Base-by-base conservation (phyloP, 768 basidiomycete species). In the Lentinula guzmanii region DNA sequence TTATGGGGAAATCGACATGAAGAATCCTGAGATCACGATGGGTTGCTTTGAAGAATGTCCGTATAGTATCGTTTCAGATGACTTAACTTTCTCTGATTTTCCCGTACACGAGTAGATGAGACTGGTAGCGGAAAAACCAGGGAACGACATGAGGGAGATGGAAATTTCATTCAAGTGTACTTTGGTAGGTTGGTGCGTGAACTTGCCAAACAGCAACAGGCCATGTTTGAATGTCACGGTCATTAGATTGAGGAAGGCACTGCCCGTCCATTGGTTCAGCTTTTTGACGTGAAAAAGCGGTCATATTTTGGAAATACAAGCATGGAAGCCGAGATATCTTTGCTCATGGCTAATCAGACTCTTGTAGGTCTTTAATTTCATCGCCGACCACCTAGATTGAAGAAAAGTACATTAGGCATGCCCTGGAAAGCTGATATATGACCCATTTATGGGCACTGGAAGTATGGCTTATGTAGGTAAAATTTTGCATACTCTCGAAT, bases 341-440 rank as follows among this genome's bases (percentile, higher is more conserved):
- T 99, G 50, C 74, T 98, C 31, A 98, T 98, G 95, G 93, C 95
- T 8, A 96, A 96, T 67, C 97, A 99, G 72, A 87, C 95, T 0
- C 75, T 96, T 73, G 94, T 91, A 64, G 53, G 78, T 41, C 42
- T 13, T 39, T 60, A 18, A 33, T 48, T 52, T 24, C 9, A 46
- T 52, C 28, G 45, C 63, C 13, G 21, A 24, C 60, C 8, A 53
- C 41, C 15, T 42, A 28, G 35, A 33, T 31, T 42, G 11, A 33
- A 31, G 18, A 28, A 4, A 55, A 52, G 3, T 2, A 10, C n/a
- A 21, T n/a, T 58, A 95, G 91, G 90, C 95, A 0, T 81, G 86
- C 9, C 86, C 90, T n/a, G 94, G 93, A 21, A 96, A 89, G 71
- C 72, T 96, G 24, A 79, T 98, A 15, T 99, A 98, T 66, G 97